Base-by-base conservation (phyloP, 306 rosid genomes). In the Vigna unguiculata region DNA sequence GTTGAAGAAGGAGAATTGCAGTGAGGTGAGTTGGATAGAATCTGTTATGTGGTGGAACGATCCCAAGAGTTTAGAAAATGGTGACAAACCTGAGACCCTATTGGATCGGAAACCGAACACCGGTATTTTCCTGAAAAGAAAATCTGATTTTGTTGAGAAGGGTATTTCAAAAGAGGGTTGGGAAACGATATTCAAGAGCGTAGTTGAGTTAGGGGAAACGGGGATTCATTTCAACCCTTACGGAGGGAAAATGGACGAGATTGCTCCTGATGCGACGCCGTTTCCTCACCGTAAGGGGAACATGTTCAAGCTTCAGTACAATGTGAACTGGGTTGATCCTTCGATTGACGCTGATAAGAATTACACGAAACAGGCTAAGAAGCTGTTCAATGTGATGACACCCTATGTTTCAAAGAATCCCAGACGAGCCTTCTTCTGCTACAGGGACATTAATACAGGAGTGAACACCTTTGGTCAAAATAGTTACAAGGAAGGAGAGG, bases 231-330 rank as follows among this genome's bases (percentile, higher is more conserved):
- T 84, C 57, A 84, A 84, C 21, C 84, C 84, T 16, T 84, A 84
- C 58, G 82, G 84, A 7, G 87, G 87, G 3, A 84, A 59, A 72
- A 84, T 19, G 47, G 47, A 7, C 0, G 47, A 43, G 47, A 43
- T 43, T 43, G 11, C 47, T 43, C 1, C 15, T 3, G 82, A 71
- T 17, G 96, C 85, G 0, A 82, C 90, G 0, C 88, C 97, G 5
- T 92, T 92, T 43, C 93, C 97, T 14, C 97, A 92, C 61, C 84
- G 93, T 7, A 85, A 86, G 0, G 97, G 96, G 12, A 92, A 87
- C 4, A 1, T 92, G 13, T 92, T 71, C 71, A 92, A 43, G 15
- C 0, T 43, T 43, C 25, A 51, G 1, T 51, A 51, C 4, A 17
- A 2, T 51, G 13, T 52, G 5, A 2, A 0, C 24, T 19, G 58